A percentile compares a stretch with the other conserved stretches of the same genome.
Evolutionary conservation across 495 filamentous ascomycete genomes (phyloP).

Genomic region (Antarctomyces pellizariae): DNA sequence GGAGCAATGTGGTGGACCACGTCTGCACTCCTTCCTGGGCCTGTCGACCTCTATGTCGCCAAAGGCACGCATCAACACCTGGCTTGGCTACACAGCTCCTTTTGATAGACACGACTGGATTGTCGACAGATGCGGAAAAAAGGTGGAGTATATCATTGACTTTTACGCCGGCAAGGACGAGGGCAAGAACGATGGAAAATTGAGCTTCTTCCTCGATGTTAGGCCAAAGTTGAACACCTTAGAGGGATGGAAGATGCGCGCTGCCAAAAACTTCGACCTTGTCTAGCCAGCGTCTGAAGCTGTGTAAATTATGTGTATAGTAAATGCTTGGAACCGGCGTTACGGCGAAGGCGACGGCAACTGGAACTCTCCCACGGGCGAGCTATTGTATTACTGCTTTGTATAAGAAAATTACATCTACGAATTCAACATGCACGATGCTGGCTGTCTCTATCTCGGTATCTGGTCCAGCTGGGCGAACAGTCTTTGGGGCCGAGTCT

Average conservation of each 20-base stretch:
- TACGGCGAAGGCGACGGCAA: neutral
- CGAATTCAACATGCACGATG: too few relatives aligned
- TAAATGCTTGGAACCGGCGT: conserved; percentile 2
- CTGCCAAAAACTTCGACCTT: conserved; percentile 36
- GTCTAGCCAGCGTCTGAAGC: too few relatives aligned
- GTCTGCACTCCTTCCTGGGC: conserved; percentile 63
- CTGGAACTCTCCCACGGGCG: neutral
- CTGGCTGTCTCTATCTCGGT: too few relatives aligned
- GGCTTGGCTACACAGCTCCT: conserved; percentile 68
- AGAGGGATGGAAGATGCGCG: conserved; percentile 77
- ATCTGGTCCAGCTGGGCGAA: too few relatives aligned
- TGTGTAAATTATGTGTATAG: conserved; percentile 2
- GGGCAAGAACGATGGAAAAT: conserved; percentile 27
- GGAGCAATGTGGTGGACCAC: conserved; percentile 57
- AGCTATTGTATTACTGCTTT: neutral
- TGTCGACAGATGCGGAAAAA: conserved; percentile 75
- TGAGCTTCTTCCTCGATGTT: conserved; percentile 89
- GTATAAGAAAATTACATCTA: neutral
- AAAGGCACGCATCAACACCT: conserved; percentile 53
- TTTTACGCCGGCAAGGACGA: conserved; percentile 68
- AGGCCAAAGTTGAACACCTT: conserved; percentile 80
- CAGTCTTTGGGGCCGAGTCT: too few relatives aligned
- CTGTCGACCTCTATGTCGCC: conserved; percentile 52
- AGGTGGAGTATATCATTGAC: conserved; percentile 89
- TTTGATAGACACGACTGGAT: conserved; percentile 98